phyloP scores from a whole-genome alignment of 1,284 basidiomycete species.

The Pterulicium gracile region DNA sequence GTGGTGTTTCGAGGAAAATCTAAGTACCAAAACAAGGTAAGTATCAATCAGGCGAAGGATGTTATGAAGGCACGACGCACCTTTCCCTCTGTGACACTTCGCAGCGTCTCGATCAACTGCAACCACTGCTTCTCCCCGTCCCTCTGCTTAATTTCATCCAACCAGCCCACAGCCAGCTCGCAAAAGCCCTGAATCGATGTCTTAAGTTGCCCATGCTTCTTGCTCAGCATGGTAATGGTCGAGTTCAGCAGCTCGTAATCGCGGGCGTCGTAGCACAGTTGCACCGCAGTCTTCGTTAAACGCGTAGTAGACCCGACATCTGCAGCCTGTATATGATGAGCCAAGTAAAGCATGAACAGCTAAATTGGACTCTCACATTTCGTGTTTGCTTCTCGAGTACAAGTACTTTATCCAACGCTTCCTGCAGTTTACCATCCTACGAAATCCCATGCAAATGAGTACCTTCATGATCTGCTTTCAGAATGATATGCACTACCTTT shows the following conservation, averaged over 20 bases:
- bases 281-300: conserved; percentile 65
- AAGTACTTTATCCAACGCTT: conserved; percentile 86
- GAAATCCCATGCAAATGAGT: conserved; percentile 10
- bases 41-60: not conserved
- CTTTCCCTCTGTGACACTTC: conserved; percentile 94
- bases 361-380: conserved; percentile 51
- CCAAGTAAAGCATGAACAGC: conserved; percentile 1
- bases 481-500: conserved; percentile 34
- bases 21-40: conserved; percentile 20
- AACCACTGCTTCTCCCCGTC: conserved; percentile 74
- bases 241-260: conserved; percentile 66
- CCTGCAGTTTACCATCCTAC: conserved; percentile 69
- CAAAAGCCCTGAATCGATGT: conserved; percentile 86
- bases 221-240: conserved; percentile 68
- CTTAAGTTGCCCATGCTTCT: conserved; percentile 98
- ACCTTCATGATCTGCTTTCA: conserved; percentile 1
- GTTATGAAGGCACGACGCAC: conserved; percentile 31
- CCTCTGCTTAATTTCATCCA: conserved; percentile 61
- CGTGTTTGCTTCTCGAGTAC: conserved; percentile 92
- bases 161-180: conserved; percentile 73
- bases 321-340: conserved; percentile 55
- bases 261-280: conserved; percentile 63
- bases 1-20: conserved; percentile 96
- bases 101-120: conserved; percentile 79
- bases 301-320: conserved; percentile 87